phyloP scores from a whole-genome alignment of 208 protist species.

The Leishmania turanica region DNA sequence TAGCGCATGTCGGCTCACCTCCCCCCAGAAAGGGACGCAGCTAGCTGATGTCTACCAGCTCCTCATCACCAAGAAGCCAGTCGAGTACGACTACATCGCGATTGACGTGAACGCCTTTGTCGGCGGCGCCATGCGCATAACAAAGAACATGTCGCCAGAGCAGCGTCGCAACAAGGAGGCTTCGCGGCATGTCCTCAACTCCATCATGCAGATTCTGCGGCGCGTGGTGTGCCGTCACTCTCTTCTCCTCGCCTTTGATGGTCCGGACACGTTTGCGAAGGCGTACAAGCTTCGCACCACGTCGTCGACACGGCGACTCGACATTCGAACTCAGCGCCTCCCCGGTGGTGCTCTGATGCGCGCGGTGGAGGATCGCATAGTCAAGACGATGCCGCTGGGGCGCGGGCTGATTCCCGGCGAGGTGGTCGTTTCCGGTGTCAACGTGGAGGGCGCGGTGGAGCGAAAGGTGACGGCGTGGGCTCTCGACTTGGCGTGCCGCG shows the following conservation, averaged over 20 bases:
- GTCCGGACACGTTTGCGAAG: slow-evolving; percentile 65
- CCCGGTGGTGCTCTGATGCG: slow-evolving; percentile 69
- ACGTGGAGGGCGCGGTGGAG: slow-evolving; percentile 72
- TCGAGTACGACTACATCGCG: slow-evolving; percentile 83
- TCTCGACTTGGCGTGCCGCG: slow-evolving; percentile 77
- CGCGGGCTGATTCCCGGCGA: slow-evolving; percentile 52
- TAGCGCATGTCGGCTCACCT: slow-evolving; percentile 10
- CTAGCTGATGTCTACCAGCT: slow-evolving; percentile 62
- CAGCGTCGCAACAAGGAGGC: slow-evolving; percentile 67
- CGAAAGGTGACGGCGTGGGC: slow-evolving; percentile 87
- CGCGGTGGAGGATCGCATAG: slow-evolving; percentile 78
- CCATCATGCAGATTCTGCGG: slow-evolving; percentile 71
- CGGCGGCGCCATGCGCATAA: slow-evolving; percentile 59
- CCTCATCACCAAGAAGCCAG: slow-evolving; percentile 81
- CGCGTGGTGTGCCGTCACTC: slow-evolving; percentile 53
- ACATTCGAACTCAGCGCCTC: slow-evolving; percentile 60
- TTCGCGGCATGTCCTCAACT: slow-evolving; percentile 57
- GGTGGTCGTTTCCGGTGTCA: slow-evolving; percentile 72
- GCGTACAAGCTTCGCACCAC: slow-evolving; percentile 42
- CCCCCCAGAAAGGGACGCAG: slow-evolving; percentile 28
- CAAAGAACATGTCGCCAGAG: slow-evolving; percentile 63
- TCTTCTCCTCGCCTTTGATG: slow-evolving; percentile 75
- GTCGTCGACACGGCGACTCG: slow-evolving; percentile 40
- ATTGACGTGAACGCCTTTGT: slow-evolving; percentile 73
- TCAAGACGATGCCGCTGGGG: slow-evolving; percentile 68